Evolutionary conservation across 176 grass and related monocot genomes (phyloP).

Genomic region (Thalia dealbata): DNA sequence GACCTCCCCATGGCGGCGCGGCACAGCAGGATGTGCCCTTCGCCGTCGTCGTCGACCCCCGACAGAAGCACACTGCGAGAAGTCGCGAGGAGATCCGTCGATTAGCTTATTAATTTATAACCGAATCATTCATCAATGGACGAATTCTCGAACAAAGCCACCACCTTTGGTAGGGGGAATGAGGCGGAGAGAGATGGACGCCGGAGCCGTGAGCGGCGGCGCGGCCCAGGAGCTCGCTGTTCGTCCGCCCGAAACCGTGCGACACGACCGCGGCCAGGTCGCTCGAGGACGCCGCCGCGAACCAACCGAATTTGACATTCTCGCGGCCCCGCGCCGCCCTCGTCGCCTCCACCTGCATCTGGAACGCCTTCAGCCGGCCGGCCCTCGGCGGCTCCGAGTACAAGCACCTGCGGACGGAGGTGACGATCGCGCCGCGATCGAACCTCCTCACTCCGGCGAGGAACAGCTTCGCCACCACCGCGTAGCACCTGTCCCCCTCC

Average conservation of each 20-base stretch:
- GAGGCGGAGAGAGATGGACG: constrained; percentile 64
- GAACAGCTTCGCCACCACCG: constrained; percentile 62
- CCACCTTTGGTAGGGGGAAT: constrained; percentile 47
- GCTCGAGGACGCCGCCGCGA: constrained; percentile 21
- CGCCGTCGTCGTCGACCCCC: constrained; percentile 54
- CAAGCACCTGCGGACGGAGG: constrained; percentile 46
- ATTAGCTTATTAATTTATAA: too few relatives aligned
- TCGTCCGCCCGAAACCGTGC: constrained; percentile 32
- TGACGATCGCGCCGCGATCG: constrained; percentile 17
- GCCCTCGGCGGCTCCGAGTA: constrained; percentile 2
- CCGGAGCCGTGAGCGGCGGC: constrained; percentile 38
- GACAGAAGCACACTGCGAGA: constrained; percentile 37
- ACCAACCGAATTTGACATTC: constrained; percentile 57
- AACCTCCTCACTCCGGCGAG: constrained; percentile 27
- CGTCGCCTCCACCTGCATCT: constrained; percentile 34
- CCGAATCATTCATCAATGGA: too few relatives aligned
- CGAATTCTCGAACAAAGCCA: too few relatives aligned
- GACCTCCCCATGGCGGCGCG: constrained; percentile 76
- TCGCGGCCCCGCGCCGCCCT: constrained; percentile 24
- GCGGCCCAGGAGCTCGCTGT: constrained; percentile 25
- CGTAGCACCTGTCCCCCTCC: constrained; percentile 39
- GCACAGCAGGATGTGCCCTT: constrained; percentile 63
- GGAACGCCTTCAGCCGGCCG: constrained; percentile 33
- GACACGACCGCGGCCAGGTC: constrained; percentile 34
- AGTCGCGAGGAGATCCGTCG: too few relatives aligned